phyloP scores from a whole-genome alignment of 2,329 filamentous ascomycete species.

The Triangularia verruculosa region DNA sequence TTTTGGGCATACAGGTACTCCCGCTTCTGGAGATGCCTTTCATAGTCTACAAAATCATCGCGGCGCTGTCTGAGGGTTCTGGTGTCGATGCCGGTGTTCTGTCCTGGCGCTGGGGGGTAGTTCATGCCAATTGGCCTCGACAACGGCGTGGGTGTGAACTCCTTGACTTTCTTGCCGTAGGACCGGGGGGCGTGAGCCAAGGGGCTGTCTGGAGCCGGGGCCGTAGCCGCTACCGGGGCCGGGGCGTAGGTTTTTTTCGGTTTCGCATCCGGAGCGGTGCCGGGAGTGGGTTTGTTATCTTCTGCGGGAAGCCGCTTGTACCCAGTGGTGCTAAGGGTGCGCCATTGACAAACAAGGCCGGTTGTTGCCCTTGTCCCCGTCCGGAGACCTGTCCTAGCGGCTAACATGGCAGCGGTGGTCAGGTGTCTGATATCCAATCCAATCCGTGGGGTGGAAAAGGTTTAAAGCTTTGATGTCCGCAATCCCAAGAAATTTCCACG shows the following conservation, averaged over 20 bases:
- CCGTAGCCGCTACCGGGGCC: constrained; percentile 11
- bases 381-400: constrained; percentile 11
- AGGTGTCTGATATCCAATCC: constrained; percentile 5
- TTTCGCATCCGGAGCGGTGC: constrained; percentile 16
- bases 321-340: constrained; percentile 46
- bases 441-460: too few species aligned
- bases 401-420: constrained; percentile 23
- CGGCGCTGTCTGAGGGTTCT: constrained; percentile 66
- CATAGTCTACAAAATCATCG: constrained; percentile 79
- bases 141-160: constrained; percentile 59
- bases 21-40: constrained; percentile 76
- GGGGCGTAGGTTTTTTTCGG: constrained; percentile 12
- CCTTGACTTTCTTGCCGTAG: constrained; percentile 53
- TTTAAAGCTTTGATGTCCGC: neutral
- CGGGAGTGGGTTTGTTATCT: constrained; percentile 20
- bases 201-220: constrained; percentile 37
- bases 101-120: constrained; percentile 67
- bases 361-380: constrained; percentile 29
- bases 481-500: constrained; percentile 27
- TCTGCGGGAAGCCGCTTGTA: constrained; percentile 32
- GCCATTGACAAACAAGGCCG: constrained; percentile 52
- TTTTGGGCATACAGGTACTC: constrained; percentile 66
- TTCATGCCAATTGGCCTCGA: constrained; percentile 78
- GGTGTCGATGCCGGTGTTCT: constrained; percentile 76
- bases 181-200: constrained; percentile 58